These are phyloP conservation scores for Neurospora sp. DNA, from an alignment of 495 filamentous ascomycete genomes.

Conservation along the genomic window DNA sequence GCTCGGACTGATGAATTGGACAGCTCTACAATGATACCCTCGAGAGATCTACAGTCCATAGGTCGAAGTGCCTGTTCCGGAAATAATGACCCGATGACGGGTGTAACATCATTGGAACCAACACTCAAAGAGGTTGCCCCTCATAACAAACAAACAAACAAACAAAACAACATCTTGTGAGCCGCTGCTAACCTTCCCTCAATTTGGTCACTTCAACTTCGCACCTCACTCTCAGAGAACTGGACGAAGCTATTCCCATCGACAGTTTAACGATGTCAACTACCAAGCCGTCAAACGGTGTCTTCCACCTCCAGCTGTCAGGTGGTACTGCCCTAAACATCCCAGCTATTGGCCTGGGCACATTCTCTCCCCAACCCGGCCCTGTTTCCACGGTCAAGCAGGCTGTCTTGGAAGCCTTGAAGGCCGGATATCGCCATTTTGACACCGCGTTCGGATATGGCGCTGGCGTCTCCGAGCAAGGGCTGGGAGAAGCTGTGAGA, in stretches of 20 bases:
- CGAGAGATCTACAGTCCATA: background rate
- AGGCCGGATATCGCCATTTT: slow-evolving; percentile 29
- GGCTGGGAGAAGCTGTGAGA: slow-evolving; percentile 30
- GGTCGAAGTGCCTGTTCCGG: background rate
- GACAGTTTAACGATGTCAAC: background rate
- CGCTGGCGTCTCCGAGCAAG: slow-evolving; percentile 20
- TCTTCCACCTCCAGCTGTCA: background rate
- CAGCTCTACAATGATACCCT: too few species aligned
- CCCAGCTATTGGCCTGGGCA: slow-evolving; percentile 21
- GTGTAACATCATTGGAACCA: background rate
- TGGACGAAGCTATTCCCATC: background rate
- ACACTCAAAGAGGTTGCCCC: too few species aligned
- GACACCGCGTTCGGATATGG: slow-evolving; percentile 31
- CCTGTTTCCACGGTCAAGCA: slow-evolving; percentile 20
- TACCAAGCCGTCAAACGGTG: background rate
- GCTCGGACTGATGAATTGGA: too few species aligned
- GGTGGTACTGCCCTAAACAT: slow-evolving; percentile 2
- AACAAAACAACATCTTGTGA: too few species aligned
- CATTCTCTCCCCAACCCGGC: slow-evolving; percentile 16
- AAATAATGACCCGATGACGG: background rate
- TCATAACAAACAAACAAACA: too few species aligned
- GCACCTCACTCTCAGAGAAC: too few species aligned
- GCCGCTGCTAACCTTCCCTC: too few species aligned
- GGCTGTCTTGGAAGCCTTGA: slow-evolving; percentile 23
- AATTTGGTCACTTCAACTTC: too few species aligned